phyloP scores from a whole-genome alignment of 1,139 yeast genomes.

The Nakaseomyces glabratus region DNA sequence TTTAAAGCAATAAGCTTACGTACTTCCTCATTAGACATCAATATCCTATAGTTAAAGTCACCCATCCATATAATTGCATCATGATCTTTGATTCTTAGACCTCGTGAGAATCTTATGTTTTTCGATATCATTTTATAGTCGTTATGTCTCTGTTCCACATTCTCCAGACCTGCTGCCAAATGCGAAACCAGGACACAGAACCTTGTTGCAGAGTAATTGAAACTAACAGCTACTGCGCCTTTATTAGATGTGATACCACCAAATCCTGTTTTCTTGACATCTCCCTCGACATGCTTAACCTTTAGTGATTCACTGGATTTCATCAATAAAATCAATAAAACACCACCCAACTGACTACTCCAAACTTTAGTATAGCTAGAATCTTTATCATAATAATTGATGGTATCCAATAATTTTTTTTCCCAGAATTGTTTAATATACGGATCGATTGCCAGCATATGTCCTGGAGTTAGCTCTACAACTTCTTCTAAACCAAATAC shows the following conservation, averaged over 20 bases:
- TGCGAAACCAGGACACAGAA: conserved; percentile 86
- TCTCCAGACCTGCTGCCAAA: conserved; percentile 85
- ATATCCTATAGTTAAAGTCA: conserved; percentile 83
- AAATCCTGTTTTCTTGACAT: conserved; percentile 77
- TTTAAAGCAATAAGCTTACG: conserved; percentile 44
- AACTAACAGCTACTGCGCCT: conserved; percentile 84
- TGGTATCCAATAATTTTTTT: conserved; percentile 45
- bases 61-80: conserved; percentile 92
- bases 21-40: conserved; percentile 67
- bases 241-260: conserved; percentile 91
- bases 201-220: conserved; percentile 65
- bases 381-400: conserved; percentile 38
- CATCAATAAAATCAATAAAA: conserved; percentile 67
- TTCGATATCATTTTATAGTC: conserved; percentile 75
- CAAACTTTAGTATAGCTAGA: conserved; percentile 61
- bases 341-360: conserved; percentile 88
- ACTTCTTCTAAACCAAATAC: conserved; percentile 87
- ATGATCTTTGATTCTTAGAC: conserved; percentile 62
- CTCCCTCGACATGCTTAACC: conserved; percentile 69
- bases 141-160: conserved; percentile 77
- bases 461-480: conserved; percentile 83
- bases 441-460: conserved; percentile 75
- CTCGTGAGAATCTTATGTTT: conserved; percentile 70
- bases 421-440: conserved; percentile 75
- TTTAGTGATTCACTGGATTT: conserved; percentile 51